phyloP scores from a whole-genome alignment of 2,329 filamentous ascomycete species.

The Aspergillus niger region DNA sequence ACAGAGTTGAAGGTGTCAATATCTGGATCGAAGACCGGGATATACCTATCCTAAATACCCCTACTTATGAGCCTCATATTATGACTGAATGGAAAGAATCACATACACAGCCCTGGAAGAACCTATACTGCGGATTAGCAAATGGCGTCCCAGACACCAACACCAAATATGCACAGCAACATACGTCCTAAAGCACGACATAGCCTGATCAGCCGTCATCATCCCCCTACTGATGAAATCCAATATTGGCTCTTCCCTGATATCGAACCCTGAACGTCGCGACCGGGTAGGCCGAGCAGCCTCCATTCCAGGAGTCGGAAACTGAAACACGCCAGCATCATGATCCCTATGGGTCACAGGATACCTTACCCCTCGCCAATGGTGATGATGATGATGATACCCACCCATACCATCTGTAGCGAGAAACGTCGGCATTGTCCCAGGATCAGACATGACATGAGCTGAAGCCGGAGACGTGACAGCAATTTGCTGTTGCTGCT shows the following conservation, averaged over 20 bases:
- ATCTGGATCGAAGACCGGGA: constrained; percentile 51
- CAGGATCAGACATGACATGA: constrained; percentile 4
- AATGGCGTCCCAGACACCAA: background rate
- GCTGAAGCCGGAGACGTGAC: background rate
- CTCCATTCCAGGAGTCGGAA: background rate
- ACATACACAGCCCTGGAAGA: constrained; percentile 42
- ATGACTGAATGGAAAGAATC: background rate
- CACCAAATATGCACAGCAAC: background rate
- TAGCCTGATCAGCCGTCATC: constrained; percentile 36
- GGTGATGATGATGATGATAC: background rate
- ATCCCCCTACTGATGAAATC: constrained; percentile 41
- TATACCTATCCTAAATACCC: constrained; percentile 46
- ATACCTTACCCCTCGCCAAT: background rate
- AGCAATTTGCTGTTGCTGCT: background rate
- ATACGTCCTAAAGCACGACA: constrained; percentile 37
- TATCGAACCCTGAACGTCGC: constrained; percentile 37
- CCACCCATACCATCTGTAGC: background rate
- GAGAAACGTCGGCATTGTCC: background rate
- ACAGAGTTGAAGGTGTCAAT: constrained; percentile 52
- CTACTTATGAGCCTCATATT: background rate
- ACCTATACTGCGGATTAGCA: constrained; percentile 23
- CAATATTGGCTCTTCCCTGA: constrained; percentile 34
- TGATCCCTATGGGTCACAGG: background rate
- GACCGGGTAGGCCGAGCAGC: constrained; percentile 23
- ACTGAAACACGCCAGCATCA: background rate